Evolutionary conservation across 345 rosid species (phyloP).

Genomic region (Melastoma malabathricum): DNA sequence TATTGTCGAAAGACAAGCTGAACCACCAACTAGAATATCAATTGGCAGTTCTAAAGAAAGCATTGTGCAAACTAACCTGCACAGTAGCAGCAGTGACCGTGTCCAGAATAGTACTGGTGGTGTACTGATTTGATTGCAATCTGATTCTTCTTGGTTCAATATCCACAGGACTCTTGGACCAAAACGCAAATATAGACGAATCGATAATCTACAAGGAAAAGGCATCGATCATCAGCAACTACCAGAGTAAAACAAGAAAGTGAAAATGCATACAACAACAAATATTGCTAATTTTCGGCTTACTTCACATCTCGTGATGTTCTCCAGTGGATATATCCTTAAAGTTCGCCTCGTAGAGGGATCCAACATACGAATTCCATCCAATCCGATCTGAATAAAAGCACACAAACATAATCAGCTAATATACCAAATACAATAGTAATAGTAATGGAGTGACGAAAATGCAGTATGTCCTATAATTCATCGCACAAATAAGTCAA

Average conservation of each 20-base stretch:
- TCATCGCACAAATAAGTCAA: no score
- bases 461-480: no score
- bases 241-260: conserved; percentile 6
- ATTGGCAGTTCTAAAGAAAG: neutral
- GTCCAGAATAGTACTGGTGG: conserved; percentile 79
- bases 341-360: conserved; percentile 67
- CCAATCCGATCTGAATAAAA: conserved; percentile 73
- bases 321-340: conserved; percentile 94
- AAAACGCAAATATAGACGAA: conserved; percentile 81
- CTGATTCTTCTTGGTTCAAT: conserved; percentile 86
- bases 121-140: conserved; percentile 87
- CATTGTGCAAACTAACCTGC: conserved; percentile 38
- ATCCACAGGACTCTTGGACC: conserved; percentile 96
- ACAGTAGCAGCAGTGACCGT: conserved; percentile 94
- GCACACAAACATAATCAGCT: neutral
- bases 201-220: conserved; percentile 37
- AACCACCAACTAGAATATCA: no score
- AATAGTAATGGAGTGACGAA: no score
- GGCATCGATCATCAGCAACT: neutral
- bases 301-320: conserved; percentile 88
- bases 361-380: conserved; percentile 96
- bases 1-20: no score
- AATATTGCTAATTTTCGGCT: conserved; percentile 10
- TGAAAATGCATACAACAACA: neutral
- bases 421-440: no score